These are phyloP conservation scores for Mycena kentingensis DNA, from an alignment of 768 basidiomycete species.

Conservation along the genomic window DNA sequence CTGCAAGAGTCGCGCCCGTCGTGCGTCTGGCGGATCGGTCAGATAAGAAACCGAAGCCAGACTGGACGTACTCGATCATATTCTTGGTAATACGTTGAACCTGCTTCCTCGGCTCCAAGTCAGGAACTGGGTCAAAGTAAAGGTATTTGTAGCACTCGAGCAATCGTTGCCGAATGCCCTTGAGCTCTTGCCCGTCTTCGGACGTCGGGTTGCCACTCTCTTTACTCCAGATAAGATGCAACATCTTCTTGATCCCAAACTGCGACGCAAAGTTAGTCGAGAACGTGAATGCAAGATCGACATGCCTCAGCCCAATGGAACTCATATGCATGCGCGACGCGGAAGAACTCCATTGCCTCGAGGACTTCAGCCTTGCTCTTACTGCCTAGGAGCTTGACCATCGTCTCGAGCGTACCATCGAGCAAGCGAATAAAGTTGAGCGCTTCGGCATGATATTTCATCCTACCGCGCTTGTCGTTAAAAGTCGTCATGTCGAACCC, in stretches of 20 bases:
- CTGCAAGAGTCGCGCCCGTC: slow-evolving; percentile 89
- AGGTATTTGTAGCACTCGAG: slow-evolving; percentile 86
- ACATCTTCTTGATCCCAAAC: slow-evolving; percentile 92
- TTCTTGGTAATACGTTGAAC: slow-evolving; percentile 93
- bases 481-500: slow-evolving; percentile 68
- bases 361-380: slow-evolving; percentile 83
- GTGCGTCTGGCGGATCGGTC: slow-evolving; percentile 61
- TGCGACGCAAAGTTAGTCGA: slow-evolving; percentile 34
- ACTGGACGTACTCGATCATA: slow-evolving; percentile 78
- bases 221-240: slow-evolving; percentile 96
- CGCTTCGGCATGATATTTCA: slow-evolving; percentile 86
- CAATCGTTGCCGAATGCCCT: slow-evolving; percentile 83
- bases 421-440: slow-evolving; percentile 72
- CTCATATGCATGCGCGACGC: slow-evolving; percentile 76
- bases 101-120: slow-evolving; percentile 79
- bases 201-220: slow-evolving; percentile 81
- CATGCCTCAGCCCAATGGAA: slow-evolving; percentile 75
- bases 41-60: not conserved
- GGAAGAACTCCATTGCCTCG: slow-evolving; percentile 90
- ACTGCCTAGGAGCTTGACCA: slow-evolving; percentile 81
- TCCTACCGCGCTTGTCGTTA: slow-evolving; percentile 67
- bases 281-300: not conserved
- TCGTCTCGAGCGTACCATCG: slow-evolving; percentile 64
- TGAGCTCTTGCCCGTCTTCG: slow-evolving; percentile 68
- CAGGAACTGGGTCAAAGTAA: slow-evolving; percentile 84